Conservation (phyloP, 2,329 filamentous ascomycete genomes). For the Cyphellophora europaea region DNA sequence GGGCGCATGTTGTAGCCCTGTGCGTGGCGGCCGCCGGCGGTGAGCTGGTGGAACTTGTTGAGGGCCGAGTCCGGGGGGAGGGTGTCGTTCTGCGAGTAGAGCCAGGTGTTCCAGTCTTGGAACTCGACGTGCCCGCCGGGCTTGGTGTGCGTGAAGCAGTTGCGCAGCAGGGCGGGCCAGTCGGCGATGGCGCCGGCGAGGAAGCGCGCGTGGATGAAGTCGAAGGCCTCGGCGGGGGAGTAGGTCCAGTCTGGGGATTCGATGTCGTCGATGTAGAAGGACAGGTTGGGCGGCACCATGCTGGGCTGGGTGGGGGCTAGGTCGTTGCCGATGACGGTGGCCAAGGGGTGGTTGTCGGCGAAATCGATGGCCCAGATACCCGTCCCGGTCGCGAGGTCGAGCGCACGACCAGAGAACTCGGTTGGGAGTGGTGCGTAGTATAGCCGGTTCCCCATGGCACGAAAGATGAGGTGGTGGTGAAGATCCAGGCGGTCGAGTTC, state of each 20-base stretch:
- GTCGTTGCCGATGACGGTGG: slow-evolving; percentile 22
- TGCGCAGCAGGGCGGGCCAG: slow-evolving; percentile 41
- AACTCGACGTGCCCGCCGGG: slow-evolving; percentile 35
- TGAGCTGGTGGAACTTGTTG: slow-evolving; percentile 18
- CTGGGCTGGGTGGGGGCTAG: slow-evolving; percentile 21
- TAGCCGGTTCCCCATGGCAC: slow-evolving; percentile 12
- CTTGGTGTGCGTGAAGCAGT: slow-evolving; percentile 25
- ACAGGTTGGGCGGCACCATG: slow-evolving; percentile 30
- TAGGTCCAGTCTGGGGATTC: too few relatives aligned
- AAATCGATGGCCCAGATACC: slow-evolving; percentile 22
- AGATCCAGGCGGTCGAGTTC: slow-evolving; percentile 28
- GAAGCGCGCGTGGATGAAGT: slow-evolving; percentile 52
- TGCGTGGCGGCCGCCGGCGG: slow-evolving; percentile 17
- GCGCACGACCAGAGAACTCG: slow-evolving; percentile 7
- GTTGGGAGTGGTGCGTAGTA: slow-evolving; percentile 13
- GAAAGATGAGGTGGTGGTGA: slow-evolving; percentile 20
- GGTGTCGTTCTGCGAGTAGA: slow-evolving; percentile 23
- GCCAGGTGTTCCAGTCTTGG: slow-evolving; percentile 23
- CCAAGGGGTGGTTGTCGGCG: slow-evolving; percentile 20
- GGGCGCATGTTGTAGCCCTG: slow-evolving; percentile 15
- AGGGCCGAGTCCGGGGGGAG: slow-evolving; percentile 8
- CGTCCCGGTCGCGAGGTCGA: slow-evolving; percentile 16
- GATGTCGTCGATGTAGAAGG: slow-evolving; percentile 48
- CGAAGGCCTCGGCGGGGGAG: slow-evolving; percentile 49
- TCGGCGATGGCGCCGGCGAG: slow-evolving; percentile 47